Conservation (phyloP, 140 eudicot genomes). For the Cichorium intybus region DNA sequence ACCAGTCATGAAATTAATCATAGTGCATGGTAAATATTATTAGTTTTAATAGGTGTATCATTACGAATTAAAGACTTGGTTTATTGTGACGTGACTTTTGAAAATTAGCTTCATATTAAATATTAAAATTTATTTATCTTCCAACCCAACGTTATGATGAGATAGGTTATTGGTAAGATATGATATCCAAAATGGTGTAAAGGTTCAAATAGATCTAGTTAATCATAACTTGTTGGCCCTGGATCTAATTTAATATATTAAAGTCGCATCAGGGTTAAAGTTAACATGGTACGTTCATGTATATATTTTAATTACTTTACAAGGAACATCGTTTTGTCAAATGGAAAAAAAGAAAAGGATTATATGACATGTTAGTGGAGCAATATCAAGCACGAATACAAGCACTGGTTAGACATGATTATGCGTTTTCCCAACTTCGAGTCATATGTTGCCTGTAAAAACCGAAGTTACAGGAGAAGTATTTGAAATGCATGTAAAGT, state of each 20-base stretch:
- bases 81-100: conserved; percentile 17
- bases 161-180: background rate
- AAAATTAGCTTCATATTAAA: background rate
- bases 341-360: no score
- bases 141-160: background rate
- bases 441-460: no score
- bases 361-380: no score
- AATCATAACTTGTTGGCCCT: background rate
- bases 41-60: conserved; percentile 12
- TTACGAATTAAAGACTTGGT: conserved; percentile 6
- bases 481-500: no score
- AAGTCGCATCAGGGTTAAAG: background rate
- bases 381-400: no score
- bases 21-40: conserved; percentile 29
- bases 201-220: background rate
- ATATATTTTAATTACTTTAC: no score
- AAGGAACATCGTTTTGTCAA: no score
- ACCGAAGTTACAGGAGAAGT: no score
- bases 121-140: no score
- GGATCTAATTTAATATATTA: background rate
- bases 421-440: no score
- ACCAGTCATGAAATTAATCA: conserved; percentile 16
- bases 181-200: background rate
- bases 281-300: background rate
- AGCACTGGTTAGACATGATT: no score